Evolutionary conservation across 2,329 filamentous ascomycete species (phyloP).

Genomic region (Iodosphaeria phyllophila): DNA sequence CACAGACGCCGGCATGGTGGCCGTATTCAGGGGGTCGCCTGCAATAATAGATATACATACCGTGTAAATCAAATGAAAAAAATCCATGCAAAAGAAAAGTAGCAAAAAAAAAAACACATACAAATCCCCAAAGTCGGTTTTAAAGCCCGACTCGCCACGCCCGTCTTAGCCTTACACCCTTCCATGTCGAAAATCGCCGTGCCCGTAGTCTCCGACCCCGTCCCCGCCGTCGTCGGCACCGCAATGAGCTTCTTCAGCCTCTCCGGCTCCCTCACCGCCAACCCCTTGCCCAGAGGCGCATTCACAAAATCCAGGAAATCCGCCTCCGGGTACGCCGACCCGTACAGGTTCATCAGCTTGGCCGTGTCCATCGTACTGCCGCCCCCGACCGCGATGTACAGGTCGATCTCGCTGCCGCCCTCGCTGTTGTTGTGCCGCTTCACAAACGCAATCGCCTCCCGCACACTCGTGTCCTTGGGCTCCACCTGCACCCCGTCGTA

Average conservation of each 20-base stretch:
- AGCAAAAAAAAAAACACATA: too few species aligned
- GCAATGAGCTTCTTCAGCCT: constrained; percentile 61
- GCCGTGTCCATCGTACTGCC: constrained; percentile 96
- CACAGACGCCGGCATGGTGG: constrained; percentile 88
- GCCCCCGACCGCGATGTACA: constrained; percentile 79
- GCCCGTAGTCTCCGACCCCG: constrained; percentile 85
- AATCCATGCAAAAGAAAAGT: too few species aligned
- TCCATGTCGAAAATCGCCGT: constrained; percentile 97
- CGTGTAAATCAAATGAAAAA: too few species aligned
- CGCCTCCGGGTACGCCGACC: constrained; percentile 73
- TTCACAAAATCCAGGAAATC: constrained; percentile 98
- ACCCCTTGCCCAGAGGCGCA: constrained; percentile 72
- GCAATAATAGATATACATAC: too few species aligned
- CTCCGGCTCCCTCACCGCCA: constrained; percentile 53
- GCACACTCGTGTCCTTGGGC: constrained; percentile 81
- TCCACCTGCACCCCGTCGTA: constrained; percentile 71
- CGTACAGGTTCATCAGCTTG: constrained; percentile 97
- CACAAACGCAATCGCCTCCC: constrained; percentile 73
- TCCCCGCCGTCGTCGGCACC: constrained; percentile 71
- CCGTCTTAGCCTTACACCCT: constrained; percentile 78
- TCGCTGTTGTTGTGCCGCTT: constrained; percentile 60
- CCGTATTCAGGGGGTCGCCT: constrained; percentile 73
- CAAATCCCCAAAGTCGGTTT: constrained; percentile 88
- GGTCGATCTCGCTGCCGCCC: too few species aligned
- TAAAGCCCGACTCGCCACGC: constrained; percentile 83